Conservation (phyloP, 2,329 filamentous ascomycete species). For the Thermothelomyces thermophilus region DNA sequence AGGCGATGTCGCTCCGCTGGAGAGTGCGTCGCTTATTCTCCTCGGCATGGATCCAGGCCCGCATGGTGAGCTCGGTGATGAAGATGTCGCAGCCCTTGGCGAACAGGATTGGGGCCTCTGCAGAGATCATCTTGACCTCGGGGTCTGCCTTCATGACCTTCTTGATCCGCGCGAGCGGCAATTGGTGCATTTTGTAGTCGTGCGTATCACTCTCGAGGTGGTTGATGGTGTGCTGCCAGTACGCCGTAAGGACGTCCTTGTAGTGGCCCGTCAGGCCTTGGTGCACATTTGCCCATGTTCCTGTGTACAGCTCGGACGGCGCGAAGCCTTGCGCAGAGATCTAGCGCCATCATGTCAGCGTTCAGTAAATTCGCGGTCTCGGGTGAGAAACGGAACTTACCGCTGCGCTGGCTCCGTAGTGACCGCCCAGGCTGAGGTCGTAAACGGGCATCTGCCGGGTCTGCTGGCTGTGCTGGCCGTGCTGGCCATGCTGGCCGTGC, state of each 20-base stretch:
- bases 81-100: conserved; percentile 99
- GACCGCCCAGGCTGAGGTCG: conserved; percentile 65
- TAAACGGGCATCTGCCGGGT: conserved; percentile 51
- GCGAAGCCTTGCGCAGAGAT: conserved; percentile 82
- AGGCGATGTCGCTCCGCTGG: conserved; percentile 93
- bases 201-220: conserved; percentile 92
- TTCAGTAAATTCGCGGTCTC: neutral
- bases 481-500: conserved; percentile 51
- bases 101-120: conserved; percentile 94
- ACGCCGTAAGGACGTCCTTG: conserved; percentile 95
- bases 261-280: conserved; percentile 90
- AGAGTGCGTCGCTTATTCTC: conserved; percentile 96
- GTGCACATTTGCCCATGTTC: conserved; percentile 94
- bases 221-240: conserved; percentile 98
- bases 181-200: conserved; percentile 96
- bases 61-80: conserved; percentile 98
- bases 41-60: conserved; percentile 98
- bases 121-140: conserved; percentile 99
- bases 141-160: conserved; percentile 99
- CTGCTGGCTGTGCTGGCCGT: conserved; percentile 51
- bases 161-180: conserved; percentile 96
- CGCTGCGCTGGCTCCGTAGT: conserved; percentile 68
- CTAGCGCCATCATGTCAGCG: conserved; percentile 39
- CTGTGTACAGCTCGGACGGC: conserved; percentile 88
- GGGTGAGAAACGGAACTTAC: conserved; percentile 39